These are phyloP conservation scores for Collybia sordida DNA, from an alignment of 768 basidiomycete species.

Conservation along the genomic window DNA sequence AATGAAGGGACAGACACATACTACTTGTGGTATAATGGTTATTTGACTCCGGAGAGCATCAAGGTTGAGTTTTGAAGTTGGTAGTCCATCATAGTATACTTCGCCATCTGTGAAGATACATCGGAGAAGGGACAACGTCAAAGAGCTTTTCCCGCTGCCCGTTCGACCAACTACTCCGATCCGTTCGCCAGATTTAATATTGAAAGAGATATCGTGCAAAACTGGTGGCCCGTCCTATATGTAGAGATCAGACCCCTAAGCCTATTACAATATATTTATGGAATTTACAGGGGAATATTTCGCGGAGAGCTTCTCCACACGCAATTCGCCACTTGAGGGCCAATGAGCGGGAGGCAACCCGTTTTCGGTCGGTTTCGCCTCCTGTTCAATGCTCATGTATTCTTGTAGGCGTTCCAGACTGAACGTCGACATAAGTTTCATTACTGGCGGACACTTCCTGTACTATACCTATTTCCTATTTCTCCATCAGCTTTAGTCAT, in stretches of 20 bases:
- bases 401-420: constrained; percentile 68
- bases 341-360: constrained; percentile 61
- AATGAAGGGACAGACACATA: constrained; percentile 14
- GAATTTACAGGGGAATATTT: constrained; percentile 19
- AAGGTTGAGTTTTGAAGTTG: constrained; percentile 47
- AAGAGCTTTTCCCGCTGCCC: constrained; percentile 41
- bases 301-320: constrained; percentile 42
- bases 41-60: constrained; percentile 53
- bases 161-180: constrained; percentile 43
- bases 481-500: neutral
- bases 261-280: no score
- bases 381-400: constrained; percentile 58
- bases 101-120: constrained; percentile 55
- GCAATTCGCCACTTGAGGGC: constrained; percentile 56
- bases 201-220: constrained; percentile 42
- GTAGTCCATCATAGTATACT: constrained; percentile 55
- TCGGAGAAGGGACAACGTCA: constrained; percentile 51
- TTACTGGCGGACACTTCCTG: constrained; percentile 25
- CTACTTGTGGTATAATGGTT: constrained; percentile 56
- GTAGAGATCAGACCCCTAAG: no score
- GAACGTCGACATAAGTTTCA: neutral
- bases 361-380: constrained; percentile 32
- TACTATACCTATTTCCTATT: constrained; percentile 5
- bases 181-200: constrained; percentile 50
- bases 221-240: constrained; percentile 4